These are phyloP conservation scores for Taphrina wiesneri DNA, from an alignment of 1,139 yeast species.

Conservation along the genomic window DNA sequence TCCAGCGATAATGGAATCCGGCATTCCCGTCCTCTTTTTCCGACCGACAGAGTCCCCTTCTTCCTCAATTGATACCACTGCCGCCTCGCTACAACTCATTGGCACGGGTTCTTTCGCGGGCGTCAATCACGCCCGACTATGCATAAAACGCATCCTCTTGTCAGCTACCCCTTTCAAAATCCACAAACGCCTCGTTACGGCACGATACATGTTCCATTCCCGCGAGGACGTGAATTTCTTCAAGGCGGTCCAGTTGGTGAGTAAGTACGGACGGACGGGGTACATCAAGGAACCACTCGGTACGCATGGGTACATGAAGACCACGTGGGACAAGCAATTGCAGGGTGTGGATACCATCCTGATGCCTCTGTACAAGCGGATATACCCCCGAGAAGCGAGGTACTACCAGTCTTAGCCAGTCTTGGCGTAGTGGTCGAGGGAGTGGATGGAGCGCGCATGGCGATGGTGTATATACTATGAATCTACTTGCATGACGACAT, in stretches of 20 bases:
- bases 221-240: constrained; percentile 85
- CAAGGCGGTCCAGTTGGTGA: constrained; percentile 88
- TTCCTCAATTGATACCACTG: constrained; percentile 49
- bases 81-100: constrained; percentile 59
- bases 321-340: constrained; percentile 87
- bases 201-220: constrained; percentile 96
- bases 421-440: too few species aligned
- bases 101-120: constrained; percentile 91
- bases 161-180: constrained; percentile 96
- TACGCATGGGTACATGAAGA: constrained; percentile 97
- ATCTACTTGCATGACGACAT: not conserved
- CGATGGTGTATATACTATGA: not conserved
- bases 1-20: constrained; percentile 79
- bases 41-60: constrained; percentile 54
- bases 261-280: constrained; percentile 90
- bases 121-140: constrained; percentile 77
- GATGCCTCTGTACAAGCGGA: constrained; percentile 89
- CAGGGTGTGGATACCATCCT: constrained; percentile 91
- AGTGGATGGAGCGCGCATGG: too few species aligned
- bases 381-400: constrained; percentile 47
- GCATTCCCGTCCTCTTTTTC: constrained; percentile 49
- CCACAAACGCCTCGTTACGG: constrained; percentile 86
- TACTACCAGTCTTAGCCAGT: constrained; percentile 12
- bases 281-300: constrained; percentile 84
- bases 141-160: constrained; percentile 83